phyloP scores from a whole-genome alignment of 164 flowering plant species.

The Nymphaea thermarum region DNA sequence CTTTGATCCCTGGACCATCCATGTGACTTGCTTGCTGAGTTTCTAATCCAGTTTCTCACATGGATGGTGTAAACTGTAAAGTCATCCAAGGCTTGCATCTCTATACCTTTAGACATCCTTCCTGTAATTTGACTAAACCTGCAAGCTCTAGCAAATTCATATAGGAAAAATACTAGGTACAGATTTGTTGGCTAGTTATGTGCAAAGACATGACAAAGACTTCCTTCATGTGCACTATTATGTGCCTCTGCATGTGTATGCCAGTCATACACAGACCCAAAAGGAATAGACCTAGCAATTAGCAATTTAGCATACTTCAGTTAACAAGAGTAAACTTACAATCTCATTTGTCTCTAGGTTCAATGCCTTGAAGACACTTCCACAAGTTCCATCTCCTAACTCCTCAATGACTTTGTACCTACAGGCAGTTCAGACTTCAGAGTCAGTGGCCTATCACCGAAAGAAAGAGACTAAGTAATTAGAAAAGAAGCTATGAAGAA shows the following conservation, averaged over 20 bases:
- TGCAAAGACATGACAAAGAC: not conserved
- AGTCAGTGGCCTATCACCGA: not conserved
- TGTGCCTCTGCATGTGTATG: not conserved
- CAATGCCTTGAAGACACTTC: slow-evolving; percentile 71
- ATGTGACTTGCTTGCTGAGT: too few species aligned
- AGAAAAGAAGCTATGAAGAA: not conserved
- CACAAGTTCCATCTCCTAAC: slow-evolving; percentile 94
- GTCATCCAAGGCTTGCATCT: too few species aligned
- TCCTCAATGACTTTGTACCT: slow-evolving; percentile 66
- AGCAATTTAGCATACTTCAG: too few species aligned
- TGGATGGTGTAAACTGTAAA: too few species aligned
- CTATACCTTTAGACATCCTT: too few species aligned
- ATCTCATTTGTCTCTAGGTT: slow-evolving; percentile 53
- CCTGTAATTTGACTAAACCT: too few species aligned
- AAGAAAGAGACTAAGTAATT: not conserved
- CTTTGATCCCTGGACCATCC: too few species aligned
- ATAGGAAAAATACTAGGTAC: too few species aligned
- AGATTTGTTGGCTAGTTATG: not conserved
- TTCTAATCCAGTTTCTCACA: too few species aligned
- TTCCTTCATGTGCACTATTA: not conserved
- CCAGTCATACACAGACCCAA: too few species aligned
- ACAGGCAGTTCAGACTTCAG: slow-evolving; percentile 3
- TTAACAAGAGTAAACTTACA: slow-evolving; percentile 27
- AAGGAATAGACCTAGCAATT: too few species aligned
- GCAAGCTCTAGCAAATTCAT: too few species aligned